phyloP scores from a whole-genome alignment of 2,329 filamentous ascomycete genomes.

The Lasiodiplodia citricola region DNA sequence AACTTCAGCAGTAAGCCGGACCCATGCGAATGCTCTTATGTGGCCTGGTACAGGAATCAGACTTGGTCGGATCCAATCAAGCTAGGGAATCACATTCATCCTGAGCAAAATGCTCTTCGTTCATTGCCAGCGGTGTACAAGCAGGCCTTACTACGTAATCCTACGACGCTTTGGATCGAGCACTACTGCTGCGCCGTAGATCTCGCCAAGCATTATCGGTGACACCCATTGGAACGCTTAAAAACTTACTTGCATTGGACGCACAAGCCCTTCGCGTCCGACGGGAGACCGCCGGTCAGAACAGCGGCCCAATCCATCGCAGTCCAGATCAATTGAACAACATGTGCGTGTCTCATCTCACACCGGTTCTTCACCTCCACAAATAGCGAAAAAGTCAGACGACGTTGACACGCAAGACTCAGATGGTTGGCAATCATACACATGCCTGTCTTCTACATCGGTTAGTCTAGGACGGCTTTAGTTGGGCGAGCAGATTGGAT shows the following conservation, averaged over 20 bases:
- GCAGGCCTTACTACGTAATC: too few species aligned
- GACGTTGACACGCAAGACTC: background rate
- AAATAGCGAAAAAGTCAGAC: background rate
- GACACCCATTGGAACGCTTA: background rate
- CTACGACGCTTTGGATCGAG: too few species aligned
- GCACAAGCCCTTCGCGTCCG: background rate
- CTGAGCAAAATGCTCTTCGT: too few species aligned
- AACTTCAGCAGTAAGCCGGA: too few species aligned
- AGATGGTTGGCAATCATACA: background rate
- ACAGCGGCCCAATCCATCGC: background rate
- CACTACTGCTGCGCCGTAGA: background rate
- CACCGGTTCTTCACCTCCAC: background rate
- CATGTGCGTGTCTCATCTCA: background rate
- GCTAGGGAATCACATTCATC: too few species aligned
- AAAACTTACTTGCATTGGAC: background rate
- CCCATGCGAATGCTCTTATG: too few species aligned
- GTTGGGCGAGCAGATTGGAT: background rate
- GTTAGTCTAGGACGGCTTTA: background rate
- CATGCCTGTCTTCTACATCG: too few species aligned
- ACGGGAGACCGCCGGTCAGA: background rate
- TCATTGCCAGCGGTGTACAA: too few species aligned
- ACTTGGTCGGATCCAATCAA: too few species aligned
- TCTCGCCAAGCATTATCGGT: background rate
- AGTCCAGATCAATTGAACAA: conserved; percentile 5
- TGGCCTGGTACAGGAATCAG: too few species aligned